Percentiles rank a stretch among this genome's conserved stretches.
Evolutionary conservation across 371 early-diverging fungal species (phyloP).

Genomic region (Mucor mucedo): DNA sequence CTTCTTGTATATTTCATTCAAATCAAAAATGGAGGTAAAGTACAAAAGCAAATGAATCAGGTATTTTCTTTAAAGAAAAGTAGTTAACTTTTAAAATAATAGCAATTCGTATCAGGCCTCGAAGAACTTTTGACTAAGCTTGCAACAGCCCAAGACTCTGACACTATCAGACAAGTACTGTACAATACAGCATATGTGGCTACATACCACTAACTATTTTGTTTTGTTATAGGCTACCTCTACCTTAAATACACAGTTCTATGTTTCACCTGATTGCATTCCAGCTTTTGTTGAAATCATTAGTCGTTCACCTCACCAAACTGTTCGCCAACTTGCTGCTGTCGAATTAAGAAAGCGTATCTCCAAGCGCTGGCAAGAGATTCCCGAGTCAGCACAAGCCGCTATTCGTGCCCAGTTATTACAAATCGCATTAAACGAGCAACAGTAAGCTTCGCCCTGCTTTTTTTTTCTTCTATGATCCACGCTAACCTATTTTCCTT

Average conservation of each 20-base stretch:
- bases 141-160: constrained; percentile 54
- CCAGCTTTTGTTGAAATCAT: constrained; percentile 76
- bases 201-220: background rate
- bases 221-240: constrained; percentile 58
- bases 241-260: constrained; percentile 73
- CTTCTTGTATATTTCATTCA: background rate
- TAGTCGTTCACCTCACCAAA: constrained; percentile 58
- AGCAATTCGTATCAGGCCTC: constrained; percentile 53
- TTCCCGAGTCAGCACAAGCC: constrained; percentile 59
- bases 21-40: constrained; percentile 22
- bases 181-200: background rate
- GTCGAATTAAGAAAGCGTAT: constrained; percentile 89
- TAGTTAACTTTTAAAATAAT: background rate
- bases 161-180: constrained; percentile 51
- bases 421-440: constrained; percentile 73
- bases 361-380: constrained; percentile 73
- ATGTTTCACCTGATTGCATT: constrained; percentile 66
- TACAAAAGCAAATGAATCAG: background rate
- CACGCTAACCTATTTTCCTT: background rate
- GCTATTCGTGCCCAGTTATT: constrained; percentile 69
- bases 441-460: constrained; percentile 50
- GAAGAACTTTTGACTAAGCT: constrained; percentile 54
- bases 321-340: constrained; percentile 85
- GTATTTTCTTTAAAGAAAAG: background rate
- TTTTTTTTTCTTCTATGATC: background rate